Percentiles rank a stretch among this genome's conserved stretches.
These are phyloP conservation scores for Kodamaea sp. DNA, from an alignment of 1,139 yeast genomes.

Conservation along the genomic window DNA sequence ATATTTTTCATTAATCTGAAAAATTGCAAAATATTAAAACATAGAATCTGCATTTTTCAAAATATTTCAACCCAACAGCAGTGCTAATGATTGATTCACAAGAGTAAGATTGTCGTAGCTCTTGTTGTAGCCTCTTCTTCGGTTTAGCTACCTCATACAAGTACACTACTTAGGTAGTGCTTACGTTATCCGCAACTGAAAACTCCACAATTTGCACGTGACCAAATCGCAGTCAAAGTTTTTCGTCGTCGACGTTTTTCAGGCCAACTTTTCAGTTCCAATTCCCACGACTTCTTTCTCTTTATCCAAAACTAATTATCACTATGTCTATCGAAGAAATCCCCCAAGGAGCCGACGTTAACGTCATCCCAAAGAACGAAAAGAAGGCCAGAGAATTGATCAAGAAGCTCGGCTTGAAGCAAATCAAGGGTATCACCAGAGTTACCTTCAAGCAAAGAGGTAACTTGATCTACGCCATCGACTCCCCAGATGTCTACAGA, in stretches of 20 bases:
- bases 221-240: neutral
- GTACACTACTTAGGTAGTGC: no score
- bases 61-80: no score
- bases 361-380: slow-evolving; percentile 86
- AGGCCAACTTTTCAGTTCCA: slow-evolving; percentile 7
- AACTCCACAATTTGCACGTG: no score
- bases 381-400: slow-evolving; percentile 94
- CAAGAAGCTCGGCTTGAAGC: slow-evolving; percentile 87
- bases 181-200: neutral
- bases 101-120: no score
- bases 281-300: neutral
- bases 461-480: slow-evolving; percentile 90
- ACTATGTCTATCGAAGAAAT: slow-evolving; percentile 55
- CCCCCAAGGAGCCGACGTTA: slow-evolving; percentile 88
- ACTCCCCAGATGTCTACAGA: slow-evolving; percentile 92
- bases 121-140: no score
- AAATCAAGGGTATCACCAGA: slow-evolving; percentile 89
- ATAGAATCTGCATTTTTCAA: no score
- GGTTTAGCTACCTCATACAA: no score
- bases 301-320: slow-evolving; percentile 1
- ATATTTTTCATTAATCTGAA: no score
- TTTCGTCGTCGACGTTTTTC: slow-evolving; percentile 4
- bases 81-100: no score
- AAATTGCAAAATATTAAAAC: no score
- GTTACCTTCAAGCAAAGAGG: slow-evolving; percentile 96